Conservation (phyloP, 2,329 filamentous ascomycete genomes). For the Exophiala dermatitidis region DNA sequence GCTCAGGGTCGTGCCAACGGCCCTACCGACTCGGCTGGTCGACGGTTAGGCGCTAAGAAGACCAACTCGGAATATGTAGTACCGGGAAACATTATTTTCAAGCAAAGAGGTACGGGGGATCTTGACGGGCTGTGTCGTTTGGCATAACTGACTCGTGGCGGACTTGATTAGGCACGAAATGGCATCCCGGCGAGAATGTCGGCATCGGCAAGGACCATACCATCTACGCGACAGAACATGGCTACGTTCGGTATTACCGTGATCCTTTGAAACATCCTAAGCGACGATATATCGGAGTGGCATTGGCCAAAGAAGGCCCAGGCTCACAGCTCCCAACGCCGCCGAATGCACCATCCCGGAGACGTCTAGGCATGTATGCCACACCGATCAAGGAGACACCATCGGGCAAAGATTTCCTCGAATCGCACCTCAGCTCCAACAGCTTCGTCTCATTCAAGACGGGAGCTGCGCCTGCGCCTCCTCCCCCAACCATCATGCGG, state of each 20-base stretch:
- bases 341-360: constrained; percentile 62
- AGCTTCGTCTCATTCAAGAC: constrained; percentile 24
- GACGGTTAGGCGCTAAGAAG: constrained; percentile 92
- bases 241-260: constrained; percentile 95
- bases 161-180: constrained; percentile 59
- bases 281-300: constrained; percentile 89
- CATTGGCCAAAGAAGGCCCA: constrained; percentile 61
- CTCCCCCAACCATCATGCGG: constrained; percentile 30
- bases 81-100: constrained; percentile 95
- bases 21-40: constrained; percentile 63
- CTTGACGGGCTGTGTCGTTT: background rate
- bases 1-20: constrained; percentile 62
- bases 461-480: constrained; percentile 22
- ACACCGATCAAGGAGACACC: constrained; percentile 32
- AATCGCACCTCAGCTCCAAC: constrained; percentile 13
- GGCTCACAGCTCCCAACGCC: constrained; percentile 69
- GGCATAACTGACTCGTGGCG: no score
- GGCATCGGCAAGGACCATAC: constrained; percentile 95
- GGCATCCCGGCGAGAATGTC: constrained; percentile 93
- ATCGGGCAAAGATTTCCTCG: constrained; percentile 13
- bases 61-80: constrained; percentile 88
- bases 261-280: constrained; percentile 76
- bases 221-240: constrained; percentile 74
- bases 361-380: constrained; percentile 67
- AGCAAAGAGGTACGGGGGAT: constrained; percentile 56